Base-by-base conservation (phyloP, 495 filamentous ascomycete species). In the Trichoderma reesei region DNA sequence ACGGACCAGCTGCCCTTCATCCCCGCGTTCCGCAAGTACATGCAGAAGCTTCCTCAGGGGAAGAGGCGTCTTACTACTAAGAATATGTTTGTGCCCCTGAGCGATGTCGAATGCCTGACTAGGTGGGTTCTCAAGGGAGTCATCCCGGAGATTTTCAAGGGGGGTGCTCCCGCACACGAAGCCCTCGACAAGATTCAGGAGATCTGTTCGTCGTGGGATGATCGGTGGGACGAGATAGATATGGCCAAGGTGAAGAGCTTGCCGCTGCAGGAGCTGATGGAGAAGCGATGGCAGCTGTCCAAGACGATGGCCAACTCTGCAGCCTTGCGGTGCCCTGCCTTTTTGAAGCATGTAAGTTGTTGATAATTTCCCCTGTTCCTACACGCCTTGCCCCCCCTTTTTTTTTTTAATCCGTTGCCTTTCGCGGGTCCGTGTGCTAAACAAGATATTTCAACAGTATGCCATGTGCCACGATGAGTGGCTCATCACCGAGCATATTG, bases 401-500 rank as follows among this genome's bases (percentile, higher is more conserved):
- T 11, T 36, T 46, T 20, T 10, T 7, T 11, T 9, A 7, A 13
- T 41, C 46, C 16, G 54, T 31, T 11, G 13, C 51, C 9, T 14
- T 31, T 38, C 31, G 18, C 59, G 18, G 39, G 48, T 11, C 11
- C 13, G 1, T 31, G 18, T 26, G 26, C 26, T 26, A 1, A 26
- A 26, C 26, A 26, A 26, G 26, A 26, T 26, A 1, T 11, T 2
- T 20, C 3, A 41, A 1, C 37, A 76, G 72, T 97, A 90, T 70
- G 87, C 90, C 61, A 95, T 96, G 91, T 86, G 89, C 71, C 89
- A 97, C 70, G 90, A 96, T 71, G 89, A 96, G 75, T 96, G 92
- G 91, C 79, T 92, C 51, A 89, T 98, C 70, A 88, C 91, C 71
- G 90, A 95, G 69, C 91, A 93, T 65, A 96, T 98, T 68, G 81